phyloP scores from a whole-genome alignment of 768 basidiomycete genomes.

The Pisolithus tinctorius region DNA sequence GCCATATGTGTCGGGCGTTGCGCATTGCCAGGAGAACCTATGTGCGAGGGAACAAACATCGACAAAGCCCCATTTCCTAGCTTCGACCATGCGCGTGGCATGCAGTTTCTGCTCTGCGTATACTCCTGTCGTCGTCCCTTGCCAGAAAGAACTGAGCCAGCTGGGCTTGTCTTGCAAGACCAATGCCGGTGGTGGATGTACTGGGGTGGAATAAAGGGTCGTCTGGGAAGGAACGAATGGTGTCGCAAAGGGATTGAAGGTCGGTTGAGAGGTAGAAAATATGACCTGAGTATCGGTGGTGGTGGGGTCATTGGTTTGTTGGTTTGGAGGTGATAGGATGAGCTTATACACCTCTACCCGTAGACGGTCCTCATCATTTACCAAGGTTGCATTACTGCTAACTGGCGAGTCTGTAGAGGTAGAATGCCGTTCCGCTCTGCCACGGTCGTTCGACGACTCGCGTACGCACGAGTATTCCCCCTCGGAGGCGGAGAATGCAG shows the following conservation, averaged over 20 bases:
- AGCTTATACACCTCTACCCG: neutral
- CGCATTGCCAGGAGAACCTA: slow-evolving; percentile 21
- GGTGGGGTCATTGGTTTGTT: neutral
- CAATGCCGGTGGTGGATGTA: neutral
- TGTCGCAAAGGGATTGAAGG: slow-evolving; percentile 3
- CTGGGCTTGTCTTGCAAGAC: neutral
- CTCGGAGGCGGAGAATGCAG: too few species aligned
- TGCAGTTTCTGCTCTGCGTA: neutral
- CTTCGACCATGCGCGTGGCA: neutral
- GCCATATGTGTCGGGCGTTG: slow-evolving; percentile 4
- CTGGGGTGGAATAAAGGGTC: neutral
- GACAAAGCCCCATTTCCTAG: neutral
- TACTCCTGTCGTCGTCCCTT: neutral
- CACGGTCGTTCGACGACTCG: too few species aligned
- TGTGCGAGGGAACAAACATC: slow-evolving; percentile 20
- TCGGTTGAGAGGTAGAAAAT: neutral
- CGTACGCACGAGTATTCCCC: too few species aligned
- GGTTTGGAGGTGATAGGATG: neutral
- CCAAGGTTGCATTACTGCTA: slow-evolving; percentile 3
- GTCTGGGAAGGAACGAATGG: slow-evolving; percentile 6
- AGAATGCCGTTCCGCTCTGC: too few species aligned
- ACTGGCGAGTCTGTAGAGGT: neutral
- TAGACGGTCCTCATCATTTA: slow-evolving; percentile 4
- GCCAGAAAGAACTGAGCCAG: neutral
- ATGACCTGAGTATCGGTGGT: neutral